Evolutionary conservation across 2,329 filamentous ascomycete species (phyloP), one percentile per base, ranked within the genome.

Genomic region (Penicillium glabrum): DNA sequence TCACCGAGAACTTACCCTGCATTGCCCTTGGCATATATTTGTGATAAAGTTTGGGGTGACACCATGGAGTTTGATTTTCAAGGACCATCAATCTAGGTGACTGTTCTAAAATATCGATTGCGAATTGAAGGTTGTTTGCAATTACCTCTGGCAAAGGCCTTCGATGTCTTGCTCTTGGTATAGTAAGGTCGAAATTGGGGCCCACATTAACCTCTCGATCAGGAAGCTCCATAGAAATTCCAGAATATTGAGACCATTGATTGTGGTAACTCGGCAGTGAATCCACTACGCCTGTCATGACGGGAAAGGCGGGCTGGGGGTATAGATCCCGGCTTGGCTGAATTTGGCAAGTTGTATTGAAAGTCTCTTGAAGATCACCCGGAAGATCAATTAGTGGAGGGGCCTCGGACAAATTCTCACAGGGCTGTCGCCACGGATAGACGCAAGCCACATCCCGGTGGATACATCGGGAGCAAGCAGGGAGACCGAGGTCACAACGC

Each of bases 51-150:
- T 72, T 66, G 0, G 73, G 72, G 59, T 86, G 83, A 29, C 74
- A 78, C 83, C 83, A 86, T 0, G 81, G 80, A 0, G 81, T 82
- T 49, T 77, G 70, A 16, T 75, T 81, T 46, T 80, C 74, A 9
- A 75, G 57, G 0, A 85, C 77, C 77, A 85, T 82, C 46, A 60
- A 75, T n/a, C 1, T 60, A 2, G 69, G 68, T 5, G 80, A 73
- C 27, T 75, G 70, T 31, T 77, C 75, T 8, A 84, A 75, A 31
- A 77, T 72, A 26, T 81, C 79, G 3, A 83, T 71, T 2, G 79
- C 70, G 54, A 75, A 69, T 48, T 59, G 66, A 57, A 31, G 61
- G 31, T 51, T 75, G 60, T 48, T 70, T 44, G 62, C 56, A 9
- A 69, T 47, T 3, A 46, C 69, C 53, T 26, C 69, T 43, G 48